Conservation (phyloP, 257 asterid genomes). For the Handroanthus guayacan region DNA sequence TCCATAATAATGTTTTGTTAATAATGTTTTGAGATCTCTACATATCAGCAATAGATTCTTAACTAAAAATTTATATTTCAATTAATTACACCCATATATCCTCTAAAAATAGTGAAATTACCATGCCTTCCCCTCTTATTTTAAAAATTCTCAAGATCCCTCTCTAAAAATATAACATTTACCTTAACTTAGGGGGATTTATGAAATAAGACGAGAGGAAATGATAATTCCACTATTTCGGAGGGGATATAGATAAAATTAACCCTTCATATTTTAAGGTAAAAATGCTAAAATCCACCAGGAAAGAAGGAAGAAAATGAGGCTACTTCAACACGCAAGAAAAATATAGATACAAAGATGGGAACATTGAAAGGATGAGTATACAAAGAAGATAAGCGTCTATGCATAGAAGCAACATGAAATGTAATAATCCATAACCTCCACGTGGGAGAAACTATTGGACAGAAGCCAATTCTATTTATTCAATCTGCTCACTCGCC, state of each 20-base stretch:
- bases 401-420: conserved; percentile 16
- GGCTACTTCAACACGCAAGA: neutral
- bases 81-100: too few relatives aligned
- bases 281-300: neutral
- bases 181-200: too few relatives aligned
- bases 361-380: conserved; percentile 6
- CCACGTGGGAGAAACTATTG: conserved; percentile 20
- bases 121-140: too few relatives aligned
- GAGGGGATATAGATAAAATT: neutral
- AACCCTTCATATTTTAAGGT: neutral
- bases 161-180: too few relatives aligned
- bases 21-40: too few relatives aligned
- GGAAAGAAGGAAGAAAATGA: neutral
- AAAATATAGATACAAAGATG: neutral
- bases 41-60: neutral
- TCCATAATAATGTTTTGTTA: too few relatives aligned
- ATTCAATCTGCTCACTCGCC: conserved; percentile 36
- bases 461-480: conserved; percentile 38
- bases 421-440: conserved; percentile 6
- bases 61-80: neutral
- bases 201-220: too few relatives aligned
- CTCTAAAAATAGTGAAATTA: too few relatives aligned
- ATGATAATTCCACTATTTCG: neutral
- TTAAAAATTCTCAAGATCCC: too few relatives aligned
- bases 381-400: conserved; percentile 28